A percentile compares a stretch with the other conserved stretches of the same genome.
phyloP scores from a whole-genome alignment of 2,329 filamentous ascomycete species.

The Orbilia ellipsospora region DNA sequence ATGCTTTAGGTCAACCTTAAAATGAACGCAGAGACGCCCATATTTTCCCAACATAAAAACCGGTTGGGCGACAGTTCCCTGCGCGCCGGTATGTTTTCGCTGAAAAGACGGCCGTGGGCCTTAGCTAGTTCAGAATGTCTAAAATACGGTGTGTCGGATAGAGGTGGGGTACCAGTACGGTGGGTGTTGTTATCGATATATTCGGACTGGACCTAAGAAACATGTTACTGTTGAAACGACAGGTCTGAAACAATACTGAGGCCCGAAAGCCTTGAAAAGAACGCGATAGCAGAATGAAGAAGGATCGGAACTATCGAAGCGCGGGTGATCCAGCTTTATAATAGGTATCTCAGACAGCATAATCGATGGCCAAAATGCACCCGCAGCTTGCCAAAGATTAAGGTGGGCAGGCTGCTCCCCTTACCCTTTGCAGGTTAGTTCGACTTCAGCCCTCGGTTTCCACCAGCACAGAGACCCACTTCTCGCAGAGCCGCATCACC shows the following conservation, averaged over 20 bases:
- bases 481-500: slow-evolving; percentile 41
- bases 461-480: slow-evolving; percentile 30
- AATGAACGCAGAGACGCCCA: slow-evolving; percentile 48
- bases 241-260: not conserved
- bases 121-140: not conserved
- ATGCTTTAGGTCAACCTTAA: slow-evolving; percentile 45
- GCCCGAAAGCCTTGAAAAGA: too few species aligned
- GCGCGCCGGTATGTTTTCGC: slow-evolving; percentile 30
- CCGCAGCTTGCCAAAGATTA: slow-evolving; percentile 1
- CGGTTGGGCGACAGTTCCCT: slow-evolving; percentile 38
- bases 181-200: slow-evolving; percentile 40
- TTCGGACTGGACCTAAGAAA: slow-evolving; percentile 23
- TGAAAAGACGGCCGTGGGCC: slow-evolving; percentile 11
- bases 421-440: slow-evolving; percentile 34
- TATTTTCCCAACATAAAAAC: slow-evolving; percentile 45
- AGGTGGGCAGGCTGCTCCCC: slow-evolving; percentile 13
- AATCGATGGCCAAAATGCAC: not conserved
- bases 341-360: too few species aligned
- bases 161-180: slow-evolving; percentile 39
- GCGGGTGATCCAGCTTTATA: too few species aligned
- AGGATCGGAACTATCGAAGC: too few species aligned
- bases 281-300: too few species aligned
- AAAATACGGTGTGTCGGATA: slow-evolving; percentile 16
- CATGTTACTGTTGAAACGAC: slow-evolving; percentile 42
- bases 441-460: slow-evolving; percentile 32